Conservation (phyloP, 2,329 filamentous ascomycete genomes). For the Fusarium sp. region DNA sequence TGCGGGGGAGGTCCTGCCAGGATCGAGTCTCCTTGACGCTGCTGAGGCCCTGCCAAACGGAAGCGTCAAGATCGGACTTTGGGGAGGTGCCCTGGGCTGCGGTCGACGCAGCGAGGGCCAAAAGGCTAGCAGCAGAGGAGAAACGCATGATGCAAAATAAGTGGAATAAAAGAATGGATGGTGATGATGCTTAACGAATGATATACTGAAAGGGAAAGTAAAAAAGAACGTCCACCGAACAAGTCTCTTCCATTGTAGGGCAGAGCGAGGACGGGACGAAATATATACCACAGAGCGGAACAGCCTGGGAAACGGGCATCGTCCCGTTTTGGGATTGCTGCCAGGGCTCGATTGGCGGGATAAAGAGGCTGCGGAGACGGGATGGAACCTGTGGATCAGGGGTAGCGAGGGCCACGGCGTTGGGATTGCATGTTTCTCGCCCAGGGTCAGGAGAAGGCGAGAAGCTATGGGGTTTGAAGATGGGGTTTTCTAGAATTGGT, state of each 20-base stretch:
- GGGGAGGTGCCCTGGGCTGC: conserved; percentile 36
- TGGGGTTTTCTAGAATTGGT: background rate
- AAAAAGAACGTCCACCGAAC: conserved; percentile 26
- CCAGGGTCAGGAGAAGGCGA: background rate
- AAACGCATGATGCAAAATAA: conserved; percentile 40
- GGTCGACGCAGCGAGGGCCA: conserved; percentile 41
- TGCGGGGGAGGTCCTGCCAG: conserved; percentile 18
- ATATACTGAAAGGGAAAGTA: background rate
- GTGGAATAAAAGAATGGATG: background rate
- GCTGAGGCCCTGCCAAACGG: conserved; percentile 44
- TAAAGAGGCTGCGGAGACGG: conserved; percentile 8
- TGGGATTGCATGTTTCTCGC: background rate
- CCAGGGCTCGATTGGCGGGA: conserved; percentile 15
- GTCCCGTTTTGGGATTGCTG: background rate
- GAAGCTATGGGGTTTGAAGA: background rate
- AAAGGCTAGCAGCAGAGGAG: conserved; percentile 30
- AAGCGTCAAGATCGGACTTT: conserved; percentile 44
- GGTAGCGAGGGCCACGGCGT: background rate
- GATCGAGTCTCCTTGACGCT: conserved; percentile 26
- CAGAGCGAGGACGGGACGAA: background rate
- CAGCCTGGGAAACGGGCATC: background rate
- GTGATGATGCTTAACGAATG: conserved; percentile 14
- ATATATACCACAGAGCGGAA: conserved; percentile 4
- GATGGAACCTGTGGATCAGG: conserved; percentile 4
- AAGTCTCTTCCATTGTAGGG: conserved; percentile 3